Evolutionary conservation across 2,329 filamentous ascomycete genomes (phyloP).

Genomic region (Talaromyces amestolkiae): DNA sequence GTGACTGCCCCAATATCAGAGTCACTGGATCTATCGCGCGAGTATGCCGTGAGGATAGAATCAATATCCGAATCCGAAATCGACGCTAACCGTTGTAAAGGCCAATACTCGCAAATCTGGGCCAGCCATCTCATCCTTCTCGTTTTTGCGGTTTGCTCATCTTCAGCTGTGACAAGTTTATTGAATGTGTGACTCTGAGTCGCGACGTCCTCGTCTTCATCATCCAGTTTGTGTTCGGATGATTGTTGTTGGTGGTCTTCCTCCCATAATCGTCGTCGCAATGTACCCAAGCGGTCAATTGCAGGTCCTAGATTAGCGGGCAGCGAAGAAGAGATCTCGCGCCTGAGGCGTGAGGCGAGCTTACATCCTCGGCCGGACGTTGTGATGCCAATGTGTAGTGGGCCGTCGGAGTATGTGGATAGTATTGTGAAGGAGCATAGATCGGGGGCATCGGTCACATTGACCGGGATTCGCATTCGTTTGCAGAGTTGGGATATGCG

Average conservation of each 20-base stretch:
- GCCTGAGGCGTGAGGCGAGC: slow-evolving; percentile 79
- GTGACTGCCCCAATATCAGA: slow-evolving; percentile 19
- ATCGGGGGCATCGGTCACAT: slow-evolving; percentile 81
- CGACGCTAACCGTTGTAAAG: slow-evolving; percentile 73
- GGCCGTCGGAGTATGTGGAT: slow-evolving; percentile 84
- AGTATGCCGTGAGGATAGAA: slow-evolving; percentile 70
- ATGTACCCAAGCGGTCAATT: slow-evolving; percentile 71
- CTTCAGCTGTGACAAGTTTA: slow-evolving; percentile 69
- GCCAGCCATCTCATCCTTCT: slow-evolving; percentile 87
- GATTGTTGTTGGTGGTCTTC: slow-evolving; percentile 57
- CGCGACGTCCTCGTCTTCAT: slow-evolving; percentile 48
- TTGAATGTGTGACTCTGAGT: slow-evolving; percentile 80
- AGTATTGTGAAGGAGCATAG: slow-evolving; percentile 89
- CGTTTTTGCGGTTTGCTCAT: slow-evolving; percentile 70
- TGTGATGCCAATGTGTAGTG: slow-evolving; percentile 90
- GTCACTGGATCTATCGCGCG: slow-evolving; percentile 29
- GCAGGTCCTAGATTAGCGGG: slow-evolving; percentile 73
- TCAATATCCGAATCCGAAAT: slow-evolving; percentile 80
- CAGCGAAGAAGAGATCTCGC: slow-evolving; percentile 79
- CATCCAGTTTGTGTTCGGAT: slow-evolving; percentile 34
- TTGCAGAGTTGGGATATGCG: slow-evolving; percentile 74
- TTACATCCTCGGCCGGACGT: slow-evolving; percentile 95
- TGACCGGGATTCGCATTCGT: slow-evolving; percentile 81
- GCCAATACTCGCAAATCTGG: slow-evolving; percentile 99
- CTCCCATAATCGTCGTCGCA: slow-evolving; percentile 69